Evolutionary conservation across 2,329 filamentous ascomycete genomes (phyloP), one percentile per base, ranked within the genome.

Genomic region (Cladosporium sphaerospermum): DNA sequence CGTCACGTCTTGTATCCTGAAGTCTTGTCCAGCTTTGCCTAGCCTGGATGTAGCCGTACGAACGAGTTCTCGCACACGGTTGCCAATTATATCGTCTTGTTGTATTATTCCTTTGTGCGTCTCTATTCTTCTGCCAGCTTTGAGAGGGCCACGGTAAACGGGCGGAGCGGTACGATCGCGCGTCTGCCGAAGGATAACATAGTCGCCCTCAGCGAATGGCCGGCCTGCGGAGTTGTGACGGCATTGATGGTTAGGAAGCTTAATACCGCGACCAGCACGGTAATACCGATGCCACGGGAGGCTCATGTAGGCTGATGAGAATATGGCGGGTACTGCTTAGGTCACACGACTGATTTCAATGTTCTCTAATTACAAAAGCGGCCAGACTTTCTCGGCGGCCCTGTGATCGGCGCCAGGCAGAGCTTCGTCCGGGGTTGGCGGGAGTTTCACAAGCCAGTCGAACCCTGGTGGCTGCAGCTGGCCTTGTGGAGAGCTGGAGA

Each of bases 61-160:
- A 9, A 89, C 71, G n/a, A 76, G 63, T 58, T 86, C 82, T 56
- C 85, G 77, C 4, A 79, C 67, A 39, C 71, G 69, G 57, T 77
- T 80, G 37, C 85, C 86, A 61, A 91, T 85, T 53, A 90, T 79
- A 36, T 82, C 76, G 49, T 71, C 67, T 50, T 80, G 77, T 0
- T 66, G 57, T 9, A 85, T 61, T 0, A 64, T 64, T 5, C 80
- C 79, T 33, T 73, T 73, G 51, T 82, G 72, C 9, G 68, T 73
- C 9, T 72, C 61, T 3, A 69, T 64, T 28, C 59, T 61, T 39
- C 55, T 55, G 9, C 65, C 62, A 3, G 63, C 52, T 16, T 67
- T 63, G 9, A 80, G 64, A 8, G 66, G 64, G 46, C 66, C 68
- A 3, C 71, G 63, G 45, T 77, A 64, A 28, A 66, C 62, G 3